These are phyloP conservation scores for Leptosphaerulina australis DNA, from an alignment of 2,329 filamentous ascomycete species.

Conservation along the genomic window DNA sequence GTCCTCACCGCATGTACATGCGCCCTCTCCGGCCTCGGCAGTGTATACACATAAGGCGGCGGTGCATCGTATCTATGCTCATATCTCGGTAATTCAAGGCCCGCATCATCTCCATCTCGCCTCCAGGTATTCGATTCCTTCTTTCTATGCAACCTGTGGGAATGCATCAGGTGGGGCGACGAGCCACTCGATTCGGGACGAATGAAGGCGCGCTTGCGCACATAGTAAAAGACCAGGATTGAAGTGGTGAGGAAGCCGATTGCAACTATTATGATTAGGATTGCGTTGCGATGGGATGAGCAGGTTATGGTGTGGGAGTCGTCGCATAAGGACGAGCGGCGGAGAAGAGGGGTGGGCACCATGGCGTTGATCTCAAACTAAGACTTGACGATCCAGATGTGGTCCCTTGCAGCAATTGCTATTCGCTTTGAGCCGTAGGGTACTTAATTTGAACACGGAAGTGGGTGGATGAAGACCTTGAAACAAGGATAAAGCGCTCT, in stretches of 20 bases:
- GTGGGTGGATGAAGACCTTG: neutral
- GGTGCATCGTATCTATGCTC: slow-evolving; percentile 9
- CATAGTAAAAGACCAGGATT: slow-evolving; percentile 9
- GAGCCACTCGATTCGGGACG: slow-evolving; percentile 3
- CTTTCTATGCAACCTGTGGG: slow-evolving; percentile 9
- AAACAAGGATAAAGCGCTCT: neutral
- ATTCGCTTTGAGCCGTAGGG: too few species aligned
- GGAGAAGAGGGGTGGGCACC: neutral
- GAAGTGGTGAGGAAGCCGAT: slow-evolving; percentile 3
- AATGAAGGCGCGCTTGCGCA: slow-evolving; percentile 6
- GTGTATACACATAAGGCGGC: slow-evolving; percentile 10
- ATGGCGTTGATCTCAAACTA: neutral
- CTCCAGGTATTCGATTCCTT: slow-evolving; percentile 4
- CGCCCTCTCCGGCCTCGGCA: slow-evolving; percentile 6
- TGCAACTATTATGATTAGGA: slow-evolving; percentile 3
- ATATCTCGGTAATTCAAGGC: slow-evolving; percentile 5
- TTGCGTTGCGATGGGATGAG: slow-evolving; percentile 5
- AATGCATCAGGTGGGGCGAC: slow-evolving; percentile 2
- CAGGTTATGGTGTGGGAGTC: neutral
- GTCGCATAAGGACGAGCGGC: slow-evolving; percentile 1
- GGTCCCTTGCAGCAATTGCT: neutral
- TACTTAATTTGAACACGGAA: too few species aligned
- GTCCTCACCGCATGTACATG: neutral
- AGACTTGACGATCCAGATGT: neutral
- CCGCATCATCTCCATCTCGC: slow-evolving; percentile 1